phyloP scores from a whole-genome alignment of 148 eudicot genomes.

The Diospyros kaki region DNA sequence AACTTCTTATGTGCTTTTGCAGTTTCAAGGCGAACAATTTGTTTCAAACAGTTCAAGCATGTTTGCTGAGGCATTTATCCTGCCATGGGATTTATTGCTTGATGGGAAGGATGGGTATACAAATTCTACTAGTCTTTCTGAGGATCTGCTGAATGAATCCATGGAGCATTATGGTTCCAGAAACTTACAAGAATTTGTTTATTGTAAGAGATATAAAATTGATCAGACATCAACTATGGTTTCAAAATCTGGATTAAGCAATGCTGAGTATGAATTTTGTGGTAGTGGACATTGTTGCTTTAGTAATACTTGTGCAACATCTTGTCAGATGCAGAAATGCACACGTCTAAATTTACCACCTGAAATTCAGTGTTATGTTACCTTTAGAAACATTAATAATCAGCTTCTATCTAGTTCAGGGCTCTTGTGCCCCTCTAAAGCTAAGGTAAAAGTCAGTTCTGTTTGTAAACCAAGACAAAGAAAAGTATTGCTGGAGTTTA shows the following conservation, averaged over 20 bases:
- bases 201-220: constrained; percentile 60
- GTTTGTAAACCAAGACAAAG: constrained; percentile 21
- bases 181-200: constrained; percentile 17
- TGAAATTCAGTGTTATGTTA: constrained; percentile 45
- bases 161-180: constrained; percentile 7
- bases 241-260: constrained; percentile 15
- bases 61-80: constrained; percentile 68
- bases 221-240: constrained; percentile 24
- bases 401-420: constrained; percentile 23
- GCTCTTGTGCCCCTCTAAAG: constrained; percentile 28
- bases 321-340: constrained; percentile 8
- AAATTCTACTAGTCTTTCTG: constrained; percentile 8
- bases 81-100: constrained; percentile 71
- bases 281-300: constrained; percentile 8
- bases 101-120: constrained; percentile 23
- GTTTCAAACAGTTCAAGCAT: constrained; percentile 33
- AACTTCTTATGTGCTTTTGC: constrained; percentile 18
- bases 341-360: constrained; percentile 17
- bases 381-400: constrained; percentile 22
- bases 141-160: constrained; percentile 21
- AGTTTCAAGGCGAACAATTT: constrained; percentile 51
- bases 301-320: not conserved
- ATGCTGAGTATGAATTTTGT: constrained; percentile 23
- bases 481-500: constrained; percentile 69
- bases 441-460: constrained; percentile 15